Base-by-base conservation (phyloP, 805 yeast species). In the Candida tammaniensis region DNA sequence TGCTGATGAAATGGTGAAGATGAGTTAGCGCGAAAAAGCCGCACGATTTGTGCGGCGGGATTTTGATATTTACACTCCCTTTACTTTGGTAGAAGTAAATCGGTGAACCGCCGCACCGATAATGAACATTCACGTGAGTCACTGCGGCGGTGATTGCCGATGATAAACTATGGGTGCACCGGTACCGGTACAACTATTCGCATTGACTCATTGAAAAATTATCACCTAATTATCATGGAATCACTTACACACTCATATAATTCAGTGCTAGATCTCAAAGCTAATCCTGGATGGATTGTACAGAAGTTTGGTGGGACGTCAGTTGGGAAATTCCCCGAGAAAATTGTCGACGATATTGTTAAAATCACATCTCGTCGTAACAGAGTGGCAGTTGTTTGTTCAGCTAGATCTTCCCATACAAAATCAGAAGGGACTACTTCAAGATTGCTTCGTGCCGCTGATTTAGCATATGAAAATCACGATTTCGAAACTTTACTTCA, bases 241-340 rank as follows among this genome's bases (percentile, higher is more conserved):
- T 33, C 26, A 5, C 49, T 55, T 3, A 30, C 33, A 12, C 55
- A 48, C 10, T 61, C 69, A 2, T 68, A 63, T 36, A 66, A 64
- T 36, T 65, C 72, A 2, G 69, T 68, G 25, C 53, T 61, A 19
- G 73, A 68, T 43, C 49, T 68, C 27, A 55, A 52, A 21, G 15
- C 32, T 13, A 23, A 33, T 9, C 24, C 17, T 8, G 67, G 67
- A 7, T 68, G 73, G 73, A 46, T 67, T 26, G 52, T 93, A 5
- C 98, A 93, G 59, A 93, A 93, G 61, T 93, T 86, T 52, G 98
- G 98, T 31, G 98, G 98, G 35, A 93, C 98, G 11, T 81, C 93
- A 30, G 96, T 93, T 20, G 98, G 98, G 15, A 93, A 93, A 57
- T 89, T 93, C 59, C 86, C 96, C 7, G 79, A 74, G 33, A 75